These are phyloP conservation scores for Aspergillus hancockii DNA, from an alignment of 495 filamentous ascomycete species.

Conservation along the genomic window DNA sequence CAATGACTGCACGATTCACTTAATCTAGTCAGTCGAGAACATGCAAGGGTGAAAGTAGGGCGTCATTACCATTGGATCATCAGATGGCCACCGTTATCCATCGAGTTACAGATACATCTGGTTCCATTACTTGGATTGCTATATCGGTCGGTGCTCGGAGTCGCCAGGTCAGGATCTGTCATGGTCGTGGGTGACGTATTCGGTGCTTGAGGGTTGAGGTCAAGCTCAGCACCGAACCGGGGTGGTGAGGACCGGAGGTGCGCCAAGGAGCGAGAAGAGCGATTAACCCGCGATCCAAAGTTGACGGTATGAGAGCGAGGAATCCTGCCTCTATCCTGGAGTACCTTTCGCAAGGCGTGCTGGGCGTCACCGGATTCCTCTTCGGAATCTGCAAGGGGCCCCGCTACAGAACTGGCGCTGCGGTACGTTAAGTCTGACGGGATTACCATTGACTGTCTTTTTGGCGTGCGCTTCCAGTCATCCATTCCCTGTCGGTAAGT, in stretches of 20 bases:
- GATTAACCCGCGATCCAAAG: constrained; percentile 31
- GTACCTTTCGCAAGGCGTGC: constrained; percentile 70
- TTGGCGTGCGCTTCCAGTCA: constrained; percentile 39
- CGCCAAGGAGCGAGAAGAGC: constrained; percentile 36
- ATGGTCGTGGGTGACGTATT: constrained; percentile 66
- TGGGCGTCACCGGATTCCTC: constrained; percentile 56
- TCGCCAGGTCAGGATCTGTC: constrained; percentile 66
- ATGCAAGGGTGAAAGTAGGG: neutral
- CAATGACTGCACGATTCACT: constrained; percentile 87
- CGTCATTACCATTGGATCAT: constrained; percentile 80
- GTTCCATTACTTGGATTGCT: constrained; percentile 59
- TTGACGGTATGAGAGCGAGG: constrained; percentile 37
- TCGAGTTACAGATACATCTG: constrained; percentile 72
- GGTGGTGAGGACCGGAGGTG: constrained; percentile 49
- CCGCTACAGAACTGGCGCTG: constrained; percentile 48
- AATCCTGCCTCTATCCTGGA: constrained; percentile 61
- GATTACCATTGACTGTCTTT: constrained; percentile 35
- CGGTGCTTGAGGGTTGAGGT: constrained; percentile 37
- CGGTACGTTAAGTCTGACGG: constrained; percentile 39
- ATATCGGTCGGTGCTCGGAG: constrained; percentile 61
- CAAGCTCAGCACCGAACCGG: constrained; percentile 41
- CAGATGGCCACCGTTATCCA: constrained; percentile 64
- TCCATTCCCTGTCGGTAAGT: constrained; percentile 33
- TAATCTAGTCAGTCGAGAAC: constrained; percentile 18
- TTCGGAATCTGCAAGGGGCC: constrained; percentile 54